phyloP scores from a whole-genome alignment of 1,284 basidiomycete genomes.

The Xerocomus minutiporus region DNA sequence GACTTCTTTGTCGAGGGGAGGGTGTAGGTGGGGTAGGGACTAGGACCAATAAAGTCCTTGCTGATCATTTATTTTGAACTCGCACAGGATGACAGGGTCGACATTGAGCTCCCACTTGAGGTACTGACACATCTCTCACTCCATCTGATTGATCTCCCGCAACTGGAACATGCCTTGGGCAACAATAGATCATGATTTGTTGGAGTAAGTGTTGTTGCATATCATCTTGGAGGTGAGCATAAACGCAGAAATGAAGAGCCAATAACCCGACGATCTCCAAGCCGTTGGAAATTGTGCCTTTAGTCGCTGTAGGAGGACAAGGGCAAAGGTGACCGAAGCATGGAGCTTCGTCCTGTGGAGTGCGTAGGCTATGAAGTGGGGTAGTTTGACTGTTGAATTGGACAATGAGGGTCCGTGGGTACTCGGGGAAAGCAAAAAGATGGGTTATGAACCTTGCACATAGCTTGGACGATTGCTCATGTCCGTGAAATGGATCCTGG shows the following conservation, averaged over 20 bases:
- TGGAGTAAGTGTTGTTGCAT: conserved; percentile 94
- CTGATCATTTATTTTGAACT: conserved; percentile 61
- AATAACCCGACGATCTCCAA: conserved; percentile 86
- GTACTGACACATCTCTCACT: conserved; percentile 89
- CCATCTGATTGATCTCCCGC: conserved; percentile 95
- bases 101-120: conserved; percentile 85
- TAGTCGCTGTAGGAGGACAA: conserved; percentile 80
- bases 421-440: too few species aligned
- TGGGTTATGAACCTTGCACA: too few species aligned
- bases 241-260: conserved; percentile 87
- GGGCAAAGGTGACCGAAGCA: conserved; percentile 76
- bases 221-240: conserved; percentile 94
- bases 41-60: conserved; percentile 53
- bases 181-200: conserved; percentile 94
- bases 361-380: too few species aligned
- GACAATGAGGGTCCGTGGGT: too few species aligned
- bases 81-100: conserved; percentile 57
- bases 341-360: conserved; percentile 72
- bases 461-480: too few species aligned
- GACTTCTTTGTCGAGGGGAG: conserved; percentile 54
- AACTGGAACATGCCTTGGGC: conserved; percentile 88
- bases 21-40: conserved; percentile 56
- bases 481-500: too few species aligned
- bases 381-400: too few species aligned
- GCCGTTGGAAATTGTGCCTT: conserved; percentile 93